phyloP scores from a whole-genome alignment of 768 basidiomycete genomes.

The Mycena capillaripes region DNA sequence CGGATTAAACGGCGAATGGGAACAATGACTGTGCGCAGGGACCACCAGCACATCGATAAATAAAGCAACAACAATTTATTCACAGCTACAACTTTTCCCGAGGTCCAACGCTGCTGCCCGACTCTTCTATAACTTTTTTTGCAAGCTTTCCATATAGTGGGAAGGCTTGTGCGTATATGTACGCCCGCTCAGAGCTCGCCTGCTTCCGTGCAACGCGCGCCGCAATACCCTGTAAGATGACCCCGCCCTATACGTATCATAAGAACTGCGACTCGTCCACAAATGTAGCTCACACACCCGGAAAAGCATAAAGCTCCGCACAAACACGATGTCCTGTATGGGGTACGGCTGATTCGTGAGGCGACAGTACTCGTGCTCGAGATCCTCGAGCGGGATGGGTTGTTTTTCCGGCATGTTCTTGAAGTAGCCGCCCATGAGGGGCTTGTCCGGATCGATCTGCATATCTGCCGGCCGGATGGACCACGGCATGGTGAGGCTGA shows the following conservation, averaged over 20 bases:
- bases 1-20: conserved; percentile 1
- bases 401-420: conserved; percentile 70
- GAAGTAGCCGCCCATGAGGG: conserved; percentile 71
- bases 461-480: conserved; percentile 62
- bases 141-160: conserved; percentile 77
- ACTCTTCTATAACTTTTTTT: conserved; percentile 66
- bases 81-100: conserved; percentile 1
- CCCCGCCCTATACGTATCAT: conserved; percentile 72
- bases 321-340: conserved; percentile 83
- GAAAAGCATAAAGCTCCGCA: conserved; percentile 88
- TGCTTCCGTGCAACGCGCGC: conserved; percentile 89
- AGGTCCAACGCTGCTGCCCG: conserved; percentile 5
- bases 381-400: conserved; percentile 75
- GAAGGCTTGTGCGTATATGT: conserved; percentile 60
- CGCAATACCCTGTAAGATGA: conserved; percentile 93
- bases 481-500: conserved; percentile 92
- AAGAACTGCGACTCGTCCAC: neutral
- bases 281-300: conserved; percentile 61
- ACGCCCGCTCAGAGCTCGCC: conserved; percentile 88
- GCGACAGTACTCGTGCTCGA: conserved; percentile 88
- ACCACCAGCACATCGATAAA: conserved; percentile 7
- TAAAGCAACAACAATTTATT: conserved; percentile 4
- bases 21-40: conserved; percentile 7
- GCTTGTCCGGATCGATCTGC: conserved; percentile 41
- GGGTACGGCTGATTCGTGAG: conserved; percentile 79